These are phyloP conservation scores for Steccherinum ochraceum DNA, from an alignment of 768 basidiomycete species.

Conservation along the genomic window DNA sequence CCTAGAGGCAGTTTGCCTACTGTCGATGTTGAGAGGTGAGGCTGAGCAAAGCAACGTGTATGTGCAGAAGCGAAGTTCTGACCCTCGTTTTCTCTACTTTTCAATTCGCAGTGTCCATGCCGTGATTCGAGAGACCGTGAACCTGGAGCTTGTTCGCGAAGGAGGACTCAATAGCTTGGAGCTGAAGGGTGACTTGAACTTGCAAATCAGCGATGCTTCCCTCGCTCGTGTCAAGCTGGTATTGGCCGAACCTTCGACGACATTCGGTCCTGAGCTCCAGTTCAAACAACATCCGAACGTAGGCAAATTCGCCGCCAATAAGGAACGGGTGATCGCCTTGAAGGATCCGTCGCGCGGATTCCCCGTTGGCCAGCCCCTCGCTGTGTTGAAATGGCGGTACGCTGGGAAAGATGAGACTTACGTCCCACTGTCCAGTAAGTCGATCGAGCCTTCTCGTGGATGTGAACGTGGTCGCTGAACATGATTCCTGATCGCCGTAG, in stretches of 20 bases:
- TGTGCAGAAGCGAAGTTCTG: conserved; percentile 1
- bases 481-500: conserved; percentile 30
- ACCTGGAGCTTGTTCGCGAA: conserved; percentile 77
- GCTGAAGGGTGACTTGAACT: conserved; percentile 91
- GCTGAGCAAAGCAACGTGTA: background rate
- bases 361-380: conserved; percentile 81
- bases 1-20: conserved; percentile 63
- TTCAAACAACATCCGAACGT: conserved; percentile 98
- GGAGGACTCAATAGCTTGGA: conserved; percentile 89
- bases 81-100: background rate
- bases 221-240: conserved; percentile 64
- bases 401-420: conserved; percentile 86
- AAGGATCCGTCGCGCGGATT: conserved; percentile 81
- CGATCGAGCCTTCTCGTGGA: conserved; percentile 33
- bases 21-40: conserved; percentile 72
- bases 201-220: conserved; percentile 75
- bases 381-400: conserved; percentile 92
- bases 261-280: conserved; percentile 68
- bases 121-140: conserved; percentile 76
- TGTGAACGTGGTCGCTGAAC: background rate
- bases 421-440: conserved; percentile 73
- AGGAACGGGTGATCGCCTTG: conserved; percentile 65
- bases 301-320: conserved; percentile 70
- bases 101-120: conserved; percentile 68
- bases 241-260: conserved; percentile 48